Conservation (phyloP, 805 yeast species). For the Candida coquimbonensis region DNA sequence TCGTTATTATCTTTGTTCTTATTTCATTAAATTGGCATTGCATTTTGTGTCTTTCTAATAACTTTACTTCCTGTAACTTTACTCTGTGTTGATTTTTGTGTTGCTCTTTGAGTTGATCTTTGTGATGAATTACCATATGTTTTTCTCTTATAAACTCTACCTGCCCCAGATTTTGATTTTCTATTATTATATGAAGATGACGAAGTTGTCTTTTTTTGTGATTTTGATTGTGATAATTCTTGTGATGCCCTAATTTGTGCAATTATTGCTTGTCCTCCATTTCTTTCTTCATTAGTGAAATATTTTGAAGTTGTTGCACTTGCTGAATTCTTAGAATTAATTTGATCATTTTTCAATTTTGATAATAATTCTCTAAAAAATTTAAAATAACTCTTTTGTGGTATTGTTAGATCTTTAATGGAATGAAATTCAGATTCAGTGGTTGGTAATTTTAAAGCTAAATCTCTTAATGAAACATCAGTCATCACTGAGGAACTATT, state of each 20-base stretch:
- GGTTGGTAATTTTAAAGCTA: constrained; percentile 50
- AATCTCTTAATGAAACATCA: constrained; percentile 39
- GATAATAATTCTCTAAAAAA: constrained; percentile 33
- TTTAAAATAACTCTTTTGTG: constrained; percentile 26
- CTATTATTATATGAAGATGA: neutral
- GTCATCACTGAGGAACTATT: constrained; percentile 30
- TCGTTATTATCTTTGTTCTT: too few relatives aligned
- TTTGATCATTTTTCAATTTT: constrained; percentile 10
- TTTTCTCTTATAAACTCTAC: neutral
- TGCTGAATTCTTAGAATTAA: neutral
- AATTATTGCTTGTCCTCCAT: constrained; percentile 13
- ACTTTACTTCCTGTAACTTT: neutral
- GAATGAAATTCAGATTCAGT: constrained; percentile 38
- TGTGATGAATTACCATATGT: neutral
- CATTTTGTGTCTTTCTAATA: neutral
- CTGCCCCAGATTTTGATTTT: neutral
- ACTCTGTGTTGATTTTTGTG: neutral
- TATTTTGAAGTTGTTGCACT: constrained; percentile 14
- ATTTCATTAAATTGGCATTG: neutral
- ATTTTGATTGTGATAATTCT: neutral
- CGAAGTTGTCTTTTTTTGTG: neutral
- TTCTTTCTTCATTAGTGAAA: constrained; percentile 12
- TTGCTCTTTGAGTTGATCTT: neutral
- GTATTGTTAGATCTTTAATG: constrained; percentile 26
- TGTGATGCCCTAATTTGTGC: constrained; percentile 18